Percentiles rank a stretch among this genome's conserved stretches.
Evolutionary conservation across 129 eudicot genomes (phyloP).

Genomic region (Chrysanthemum seticuspe): DNA sequence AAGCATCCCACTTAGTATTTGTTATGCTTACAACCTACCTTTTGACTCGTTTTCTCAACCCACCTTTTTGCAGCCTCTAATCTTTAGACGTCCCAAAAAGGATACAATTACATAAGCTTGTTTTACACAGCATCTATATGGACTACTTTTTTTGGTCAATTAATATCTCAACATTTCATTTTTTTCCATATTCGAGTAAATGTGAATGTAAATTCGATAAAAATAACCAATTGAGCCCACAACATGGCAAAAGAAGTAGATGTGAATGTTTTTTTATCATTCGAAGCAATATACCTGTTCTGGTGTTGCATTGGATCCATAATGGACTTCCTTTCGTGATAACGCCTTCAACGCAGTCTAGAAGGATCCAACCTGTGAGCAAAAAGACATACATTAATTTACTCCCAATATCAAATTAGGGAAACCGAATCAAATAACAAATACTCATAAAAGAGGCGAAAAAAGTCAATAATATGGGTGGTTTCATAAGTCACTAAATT

Average conservation of each 20-base stretch:
- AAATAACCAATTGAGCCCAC: neutral
- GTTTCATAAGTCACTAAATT: neutral
- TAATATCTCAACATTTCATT: neutral
- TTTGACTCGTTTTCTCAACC: neutral
- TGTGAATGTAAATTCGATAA: neutral
- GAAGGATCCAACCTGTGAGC: conserved; percentile 52
- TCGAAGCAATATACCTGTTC: conserved; percentile 49
- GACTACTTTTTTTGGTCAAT: neutral
- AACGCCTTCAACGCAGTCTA: conserved; percentile 56
- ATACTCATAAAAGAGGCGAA: neutral
- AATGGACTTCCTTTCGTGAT: conserved; percentile 66
- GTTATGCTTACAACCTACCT: neutral
- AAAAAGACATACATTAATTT: neutral
- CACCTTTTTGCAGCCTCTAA: neutral
- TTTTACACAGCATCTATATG: neutral
- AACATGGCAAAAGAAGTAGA: conserved; percentile 1
- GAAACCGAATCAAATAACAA: neutral
- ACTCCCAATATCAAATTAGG: neutral
- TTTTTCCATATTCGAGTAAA: conserved; percentile 2
- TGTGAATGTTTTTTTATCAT: neutral
- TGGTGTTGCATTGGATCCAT: conserved; percentile 64
- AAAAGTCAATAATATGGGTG: neutral
- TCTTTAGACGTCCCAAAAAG: conserved; percentile 1
- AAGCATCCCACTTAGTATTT: neutral
- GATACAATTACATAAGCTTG: neutral